Evolutionary conservation across 768 basidiomycete genomes (phyloP).

Genomic region (Lactarius hengduanensis): DNA sequence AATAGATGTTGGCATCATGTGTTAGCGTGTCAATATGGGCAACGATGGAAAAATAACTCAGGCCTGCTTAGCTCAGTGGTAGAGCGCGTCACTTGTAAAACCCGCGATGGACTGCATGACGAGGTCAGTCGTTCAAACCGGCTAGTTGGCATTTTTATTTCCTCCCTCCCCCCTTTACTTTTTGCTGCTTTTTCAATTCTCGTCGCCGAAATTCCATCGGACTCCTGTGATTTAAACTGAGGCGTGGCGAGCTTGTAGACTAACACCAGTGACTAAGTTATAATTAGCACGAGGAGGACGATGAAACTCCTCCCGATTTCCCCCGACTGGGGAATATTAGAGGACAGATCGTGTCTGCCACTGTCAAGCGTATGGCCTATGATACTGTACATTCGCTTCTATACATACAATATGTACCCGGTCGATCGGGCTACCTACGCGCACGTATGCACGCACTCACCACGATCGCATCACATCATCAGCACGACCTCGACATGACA

Average conservation of each 20-base stretch:
- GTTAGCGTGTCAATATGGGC: neutral
- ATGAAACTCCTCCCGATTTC: neutral
- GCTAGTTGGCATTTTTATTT: constrained; percentile 27
- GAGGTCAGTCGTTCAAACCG: constrained; percentile 30
- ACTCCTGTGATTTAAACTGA: too few species aligned
- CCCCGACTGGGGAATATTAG: neutral
- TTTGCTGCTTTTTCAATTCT: neutral
- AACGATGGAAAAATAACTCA: neutral
- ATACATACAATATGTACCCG: constrained; percentile 6
- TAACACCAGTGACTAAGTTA: too few species aligned
- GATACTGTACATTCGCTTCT: constrained; percentile 3
- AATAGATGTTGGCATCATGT: too few species aligned
- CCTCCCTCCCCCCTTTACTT: neutral
- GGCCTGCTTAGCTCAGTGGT: constrained; percentile 36
- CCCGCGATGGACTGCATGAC: constrained; percentile 12
- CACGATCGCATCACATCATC: neutral
- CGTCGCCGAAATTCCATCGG: too few species aligned
- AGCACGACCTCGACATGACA: neutral
- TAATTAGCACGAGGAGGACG: too few species aligned
- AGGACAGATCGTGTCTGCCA: neutral
- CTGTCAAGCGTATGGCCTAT: neutral
- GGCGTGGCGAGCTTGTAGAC: neutral
- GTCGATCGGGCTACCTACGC: neutral
- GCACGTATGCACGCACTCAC: neutral
- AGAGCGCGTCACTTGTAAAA: constrained; percentile 34